Evolutionary conservation across 768 basidiomycete species (phyloP), one percentile per base, ranked within the genome.

Genomic region (Chlorophyllum brunneum): DNA sequence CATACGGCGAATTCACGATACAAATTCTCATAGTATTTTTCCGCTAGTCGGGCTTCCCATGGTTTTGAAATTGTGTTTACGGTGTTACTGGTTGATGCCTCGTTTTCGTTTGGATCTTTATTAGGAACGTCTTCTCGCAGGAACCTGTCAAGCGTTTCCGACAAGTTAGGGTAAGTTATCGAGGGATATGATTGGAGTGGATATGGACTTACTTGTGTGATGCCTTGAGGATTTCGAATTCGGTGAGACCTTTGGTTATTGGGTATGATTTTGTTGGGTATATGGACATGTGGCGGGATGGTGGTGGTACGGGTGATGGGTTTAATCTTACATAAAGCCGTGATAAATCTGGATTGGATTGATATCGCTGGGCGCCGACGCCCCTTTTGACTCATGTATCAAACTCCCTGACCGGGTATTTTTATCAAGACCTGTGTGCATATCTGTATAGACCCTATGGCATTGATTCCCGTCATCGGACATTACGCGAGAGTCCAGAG

Each of bases 1-100:
- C 91, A 93, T 18, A 94, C 74, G 0, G 90, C 92, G 60, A 86
- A 98, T 67, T 98, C 95, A 56, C 92, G 87, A 65, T 92, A 97
- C 2, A 98, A 80, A 58, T 71, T 88, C 10, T 78, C 72, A 61
- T 98, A 95, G 71, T 95, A 98, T 60, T 94, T 95, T 55, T 78
- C 74, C 0, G 95, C 95, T 23, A 98, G 74, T 55, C 83, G 75
- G 41, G 95, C 91, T 61, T 95, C 84, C 90, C 93, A 98, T 65
- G 56, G 31, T 48, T 40, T 67, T 66, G 27, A 23, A 13, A 16
- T 29, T 22, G 22, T 13, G 5, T 36, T 29, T n/a, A n/a, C 16
- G n/a, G 16, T 30, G 9, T 39, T 15, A 7, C 15, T 31, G 13
- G 41, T 30, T 15, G 44, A 26, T 2, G 64, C 59, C 3, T 67